Conservation (phyloP, 2,329 filamentous ascomycete genomes). For the Penicillium polonicum region DNA sequence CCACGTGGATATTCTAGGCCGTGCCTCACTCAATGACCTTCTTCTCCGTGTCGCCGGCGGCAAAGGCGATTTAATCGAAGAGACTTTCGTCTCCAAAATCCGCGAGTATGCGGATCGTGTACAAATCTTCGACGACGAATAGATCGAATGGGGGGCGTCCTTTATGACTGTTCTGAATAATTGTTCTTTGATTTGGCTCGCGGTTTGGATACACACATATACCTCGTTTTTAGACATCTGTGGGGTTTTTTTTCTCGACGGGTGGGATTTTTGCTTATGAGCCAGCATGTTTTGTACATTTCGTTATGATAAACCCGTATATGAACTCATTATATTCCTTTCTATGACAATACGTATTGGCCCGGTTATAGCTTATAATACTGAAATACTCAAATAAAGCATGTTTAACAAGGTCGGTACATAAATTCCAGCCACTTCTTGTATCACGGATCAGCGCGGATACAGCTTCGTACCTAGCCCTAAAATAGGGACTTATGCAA, state of each 20-base stretch:
- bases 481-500: neutral
- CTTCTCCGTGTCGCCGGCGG: conserved; percentile 84
- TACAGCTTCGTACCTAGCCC: neutral
- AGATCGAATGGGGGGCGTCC: neutral
- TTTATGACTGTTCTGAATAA: neutral
- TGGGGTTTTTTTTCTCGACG: neutral
- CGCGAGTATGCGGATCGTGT: conserved; percentile 78
- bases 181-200: neutral
- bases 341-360: neutral
- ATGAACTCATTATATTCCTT: neutral
- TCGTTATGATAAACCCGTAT: neutral
- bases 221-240: neutral
- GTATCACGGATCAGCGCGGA: neutral
- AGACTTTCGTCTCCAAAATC: conserved; percentile 79
- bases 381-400: neutral
- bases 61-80: conserved; percentile 72
- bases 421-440: neutral
- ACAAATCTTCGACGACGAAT: conserved; percentile 70
- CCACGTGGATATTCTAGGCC: conserved; percentile 92
- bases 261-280: conserved; percentile 5
- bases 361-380: neutral
- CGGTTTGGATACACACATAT: neutral
- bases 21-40: conserved; percentile 85
- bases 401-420: neutral
- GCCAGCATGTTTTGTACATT: conserved; percentile 1